These are phyloP conservation scores for Metschnikowia matae DNA, from an alignment of 805 yeast species.

Conservation along the genomic window DNA sequence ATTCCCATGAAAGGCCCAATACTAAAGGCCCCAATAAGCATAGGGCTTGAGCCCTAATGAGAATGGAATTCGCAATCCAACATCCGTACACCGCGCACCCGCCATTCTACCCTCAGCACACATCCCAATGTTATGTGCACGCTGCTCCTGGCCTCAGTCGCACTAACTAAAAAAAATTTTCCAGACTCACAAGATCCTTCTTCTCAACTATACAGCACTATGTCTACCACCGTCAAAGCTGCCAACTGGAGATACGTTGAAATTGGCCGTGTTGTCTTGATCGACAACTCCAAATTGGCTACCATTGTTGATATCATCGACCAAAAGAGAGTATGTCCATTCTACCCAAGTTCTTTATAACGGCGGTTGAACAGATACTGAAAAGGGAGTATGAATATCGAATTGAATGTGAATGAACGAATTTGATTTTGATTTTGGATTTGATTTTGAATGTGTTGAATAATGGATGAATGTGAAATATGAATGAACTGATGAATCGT, in stretches of 20 bases:
- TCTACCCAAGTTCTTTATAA: no score
- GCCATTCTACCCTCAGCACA: not conserved
- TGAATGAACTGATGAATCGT: no score
- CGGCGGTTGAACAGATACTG: no score
- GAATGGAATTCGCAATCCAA: not conserved
- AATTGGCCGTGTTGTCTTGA: constrained; percentile 97
- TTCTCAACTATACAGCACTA: constrained; percentile 16
- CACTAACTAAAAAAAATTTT: constrained; percentile 17
- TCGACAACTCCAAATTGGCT: constrained; percentile 85
- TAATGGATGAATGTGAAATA: no score
- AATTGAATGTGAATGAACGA: no score
- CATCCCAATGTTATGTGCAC: constrained; percentile 8
- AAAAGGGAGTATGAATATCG: no score
- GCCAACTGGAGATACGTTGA: constrained; percentile 99
- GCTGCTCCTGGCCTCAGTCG: constrained; percentile 9
- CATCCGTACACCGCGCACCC: constrained; percentile 8
- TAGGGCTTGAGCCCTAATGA: constrained; percentile 19
- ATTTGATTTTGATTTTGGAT: no score
- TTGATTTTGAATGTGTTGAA: no score
- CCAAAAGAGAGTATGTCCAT: constrained; percentile 88
- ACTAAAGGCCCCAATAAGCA: no score
- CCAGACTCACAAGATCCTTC: constrained; percentile 9
- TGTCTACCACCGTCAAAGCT: constrained; percentile 73
- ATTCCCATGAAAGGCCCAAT: no score
- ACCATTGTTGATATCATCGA: constrained; percentile 97